These are phyloP conservation scores for Schwanniomyces sp. DNA, from an alignment of 805 yeast species.

Conservation along the genomic window DNA sequence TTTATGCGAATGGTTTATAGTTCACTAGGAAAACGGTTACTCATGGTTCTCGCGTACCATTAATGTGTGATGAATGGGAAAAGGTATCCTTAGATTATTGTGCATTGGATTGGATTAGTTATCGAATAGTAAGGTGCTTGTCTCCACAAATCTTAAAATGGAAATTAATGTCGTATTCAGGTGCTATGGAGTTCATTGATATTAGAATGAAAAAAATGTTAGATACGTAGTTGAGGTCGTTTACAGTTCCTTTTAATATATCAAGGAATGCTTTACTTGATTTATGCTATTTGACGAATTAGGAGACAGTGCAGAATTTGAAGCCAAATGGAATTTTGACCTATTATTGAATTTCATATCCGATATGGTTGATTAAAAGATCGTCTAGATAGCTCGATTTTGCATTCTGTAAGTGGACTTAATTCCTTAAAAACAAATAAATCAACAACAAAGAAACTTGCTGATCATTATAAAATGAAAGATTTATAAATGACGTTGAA, in stretches of 20 bases:
- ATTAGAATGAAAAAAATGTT: slow-evolving; percentile 4
- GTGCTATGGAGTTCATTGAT: too few relatives aligned
- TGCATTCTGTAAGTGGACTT: neutral
- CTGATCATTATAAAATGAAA: neutral
- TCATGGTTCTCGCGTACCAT: slow-evolving; percentile 7
- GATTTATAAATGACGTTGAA: slow-evolving; percentile 5
- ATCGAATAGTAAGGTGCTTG: neutral
- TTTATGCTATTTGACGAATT: slow-evolving; percentile 7
- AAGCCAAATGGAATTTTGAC: too few relatives aligned
- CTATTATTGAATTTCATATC: too few relatives aligned
- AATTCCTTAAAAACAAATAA: neutral
- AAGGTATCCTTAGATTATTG: slow-evolving; percentile 5
- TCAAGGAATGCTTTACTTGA: slow-evolving; percentile 8
- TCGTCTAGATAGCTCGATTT: slow-evolving; percentile 7
- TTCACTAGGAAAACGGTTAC: slow-evolving; percentile 8
- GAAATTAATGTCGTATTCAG: slow-evolving; percentile 6
- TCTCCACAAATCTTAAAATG: slow-evolving; percentile 2
- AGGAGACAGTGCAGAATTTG: slow-evolving; percentile 6
- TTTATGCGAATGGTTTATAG: slow-evolving; percentile 3
- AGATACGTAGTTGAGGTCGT: too few relatives aligned
- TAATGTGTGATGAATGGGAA: slow-evolving; percentile 1
- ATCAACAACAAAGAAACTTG: neutral
- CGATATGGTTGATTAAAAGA: slow-evolving; percentile 4
- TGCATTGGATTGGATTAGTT: slow-evolving; percentile 8
- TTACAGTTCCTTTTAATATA: too few relatives aligned